Conservation (phyloP, 106 monocot genomes). For the Platanthera zijinensis region DNA sequence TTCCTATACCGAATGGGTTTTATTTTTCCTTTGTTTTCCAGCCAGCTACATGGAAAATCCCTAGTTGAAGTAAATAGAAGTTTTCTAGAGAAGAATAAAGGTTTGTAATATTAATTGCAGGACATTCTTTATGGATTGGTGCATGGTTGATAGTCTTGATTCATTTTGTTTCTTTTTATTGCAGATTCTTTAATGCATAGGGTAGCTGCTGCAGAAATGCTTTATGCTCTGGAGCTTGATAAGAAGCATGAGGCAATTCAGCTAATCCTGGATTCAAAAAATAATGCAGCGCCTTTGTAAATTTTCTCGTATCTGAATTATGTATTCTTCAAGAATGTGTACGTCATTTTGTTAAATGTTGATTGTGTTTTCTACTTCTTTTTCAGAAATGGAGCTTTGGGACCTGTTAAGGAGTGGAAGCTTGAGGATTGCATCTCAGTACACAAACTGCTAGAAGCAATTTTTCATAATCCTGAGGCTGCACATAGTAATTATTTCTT, state of each 20-base stretch:
- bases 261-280: constrained; percentile 67
- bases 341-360: neutral
- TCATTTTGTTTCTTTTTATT: neutral
- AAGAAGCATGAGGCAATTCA: constrained; percentile 77
- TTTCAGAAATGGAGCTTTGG: constrained; percentile 41
- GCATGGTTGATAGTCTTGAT: neutral
- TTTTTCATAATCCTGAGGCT: constrained; percentile 50
- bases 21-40: constrained; percentile 24
- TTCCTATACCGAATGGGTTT: neutral
- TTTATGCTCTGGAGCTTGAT: constrained; percentile 56
- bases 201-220: constrained; percentile 88
- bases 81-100: constrained; percentile 74
- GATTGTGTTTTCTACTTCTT: neutral
- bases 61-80: constrained; percentile 63
- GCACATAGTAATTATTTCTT: constrained; percentile 55
- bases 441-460: constrained; percentile 58
- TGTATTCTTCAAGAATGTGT: neutral
- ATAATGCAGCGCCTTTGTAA: constrained; percentile 26
- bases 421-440: constrained; percentile 67
- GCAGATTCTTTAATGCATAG: constrained; percentile 90
- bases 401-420: constrained; percentile 55
- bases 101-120: constrained; percentile 20
- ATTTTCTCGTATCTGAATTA: neutral
- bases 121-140: neutral
- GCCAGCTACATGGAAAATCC: constrained; percentile 73